Conservation (phyloP, 2,329 filamentous ascomycete species). For the Aspergillus sp. region DNA sequence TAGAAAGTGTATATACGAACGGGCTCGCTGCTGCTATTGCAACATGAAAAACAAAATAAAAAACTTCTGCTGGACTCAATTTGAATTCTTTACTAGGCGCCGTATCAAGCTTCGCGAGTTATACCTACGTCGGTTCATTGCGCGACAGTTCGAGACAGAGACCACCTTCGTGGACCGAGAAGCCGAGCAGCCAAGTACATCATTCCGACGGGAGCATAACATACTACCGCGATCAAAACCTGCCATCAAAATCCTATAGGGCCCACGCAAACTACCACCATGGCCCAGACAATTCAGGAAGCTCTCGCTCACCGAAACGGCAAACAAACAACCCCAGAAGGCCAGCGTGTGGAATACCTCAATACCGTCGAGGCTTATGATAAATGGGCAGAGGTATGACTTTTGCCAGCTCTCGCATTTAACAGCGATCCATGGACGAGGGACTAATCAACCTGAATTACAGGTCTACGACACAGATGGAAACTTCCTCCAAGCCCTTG, state of each 20-base stretch:
- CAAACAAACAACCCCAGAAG: neutral
- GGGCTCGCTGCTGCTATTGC: neutral
- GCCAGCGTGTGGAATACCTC: slow-evolving; percentile 24
- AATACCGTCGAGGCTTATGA: slow-evolving; percentile 40
- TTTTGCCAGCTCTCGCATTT: neutral
- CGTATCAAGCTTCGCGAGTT: neutral
- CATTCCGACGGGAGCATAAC: neutral
- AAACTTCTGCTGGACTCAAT: neutral
- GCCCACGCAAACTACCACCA: neutral
- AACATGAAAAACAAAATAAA: neutral
- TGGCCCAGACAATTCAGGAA: slow-evolving; percentile 25
- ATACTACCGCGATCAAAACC: neutral
- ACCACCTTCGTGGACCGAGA: neutral
- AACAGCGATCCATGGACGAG: neutral
- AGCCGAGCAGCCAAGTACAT: neutral
- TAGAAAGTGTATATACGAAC: neutral
- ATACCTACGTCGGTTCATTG: neutral
- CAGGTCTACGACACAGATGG: slow-evolving; percentile 64
- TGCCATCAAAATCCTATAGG: neutral
- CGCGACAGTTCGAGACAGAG: neutral
- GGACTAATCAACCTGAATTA: neutral
- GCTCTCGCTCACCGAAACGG: slow-evolving; percentile 9
- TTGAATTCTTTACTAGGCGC: neutral
- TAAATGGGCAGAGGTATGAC: slow-evolving; percentile 38
- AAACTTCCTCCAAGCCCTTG: slow-evolving; percentile 66